Conservation (phyloP, 176 grass and related monocot genomes). For the Guadua angustifolia region DNA sequence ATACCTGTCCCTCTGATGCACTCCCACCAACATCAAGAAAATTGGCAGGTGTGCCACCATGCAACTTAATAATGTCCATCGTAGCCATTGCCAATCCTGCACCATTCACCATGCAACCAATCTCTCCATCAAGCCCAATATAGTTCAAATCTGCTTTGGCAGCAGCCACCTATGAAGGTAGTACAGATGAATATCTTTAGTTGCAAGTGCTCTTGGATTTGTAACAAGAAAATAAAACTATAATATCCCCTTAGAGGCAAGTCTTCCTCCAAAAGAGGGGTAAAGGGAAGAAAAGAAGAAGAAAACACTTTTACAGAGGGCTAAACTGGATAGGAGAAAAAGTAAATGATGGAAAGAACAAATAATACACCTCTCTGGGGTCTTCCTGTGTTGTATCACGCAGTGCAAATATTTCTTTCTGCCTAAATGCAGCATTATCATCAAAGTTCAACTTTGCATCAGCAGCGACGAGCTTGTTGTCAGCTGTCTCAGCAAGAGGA, state of each 20-base stretch:
- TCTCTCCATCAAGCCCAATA: constrained; percentile 98
- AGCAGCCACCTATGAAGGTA: constrained; percentile 72
- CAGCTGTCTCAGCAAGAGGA: constrained; percentile 92
- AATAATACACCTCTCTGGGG: constrained; percentile 73
- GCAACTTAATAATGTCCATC: constrained; percentile 99
- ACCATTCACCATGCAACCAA: constrained; percentile 99
- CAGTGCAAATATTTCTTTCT: constrained; percentile 90
- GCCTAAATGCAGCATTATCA: constrained; percentile 93
- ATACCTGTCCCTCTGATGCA: constrained; percentile 94
- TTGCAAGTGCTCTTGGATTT: constrained; percentile 12
- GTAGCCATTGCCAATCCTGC: constrained; percentile 99
- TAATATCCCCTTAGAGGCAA: background rate
- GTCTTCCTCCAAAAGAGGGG: background rate
- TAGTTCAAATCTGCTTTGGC: constrained; percentile 98
- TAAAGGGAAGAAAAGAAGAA: background rate
- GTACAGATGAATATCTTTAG: constrained; percentile 30
- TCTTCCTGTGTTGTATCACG: constrained; percentile 98
- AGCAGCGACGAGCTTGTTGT: constrained; percentile 88
- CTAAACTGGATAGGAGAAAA: constrained; percentile 22
- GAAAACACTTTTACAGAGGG: background rate
- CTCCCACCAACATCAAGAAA: constrained; percentile 99
- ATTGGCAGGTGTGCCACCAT: constrained; percentile 98
- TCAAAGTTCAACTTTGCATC: constrained; percentile 99
- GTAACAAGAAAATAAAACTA: constrained; percentile 1
- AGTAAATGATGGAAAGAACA: background rate